Conservation (phyloP, 2,329 filamentous ascomycete species). For the Nemania bipapillata region DNA sequence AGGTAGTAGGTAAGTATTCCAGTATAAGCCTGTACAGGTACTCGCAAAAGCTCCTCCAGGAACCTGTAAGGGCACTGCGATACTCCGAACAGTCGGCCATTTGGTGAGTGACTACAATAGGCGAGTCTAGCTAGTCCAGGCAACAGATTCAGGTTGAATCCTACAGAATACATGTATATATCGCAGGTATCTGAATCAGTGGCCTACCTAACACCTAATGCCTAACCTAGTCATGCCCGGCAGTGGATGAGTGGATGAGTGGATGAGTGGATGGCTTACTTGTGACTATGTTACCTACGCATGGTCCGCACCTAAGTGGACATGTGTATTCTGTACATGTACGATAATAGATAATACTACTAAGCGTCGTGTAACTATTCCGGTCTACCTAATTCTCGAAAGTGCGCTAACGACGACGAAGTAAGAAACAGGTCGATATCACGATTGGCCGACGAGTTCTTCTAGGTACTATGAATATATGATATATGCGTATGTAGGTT, state of each 20-base stretch:
- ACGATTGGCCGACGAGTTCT: neutral
- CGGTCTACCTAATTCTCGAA: neutral
- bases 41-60: neutral
- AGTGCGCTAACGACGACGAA: neutral
- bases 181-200: neutral
- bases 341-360: too few species aligned
- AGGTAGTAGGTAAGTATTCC: neutral
- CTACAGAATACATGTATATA: neutral
- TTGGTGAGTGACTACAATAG: neutral
- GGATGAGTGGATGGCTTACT: too few species aligned
- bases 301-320: too few species aligned
- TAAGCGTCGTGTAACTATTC: too few species aligned
- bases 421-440: neutral
- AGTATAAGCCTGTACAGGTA: neutral
- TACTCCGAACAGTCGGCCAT: neutral
- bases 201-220: neutral
- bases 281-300: neutral
- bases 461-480: neutral
- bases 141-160: neutral
- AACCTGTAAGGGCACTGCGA: neutral
- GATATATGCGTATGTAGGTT: neutral
- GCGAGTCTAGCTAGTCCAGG: neutral
- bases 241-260: neutral
- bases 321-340: too few species aligned
- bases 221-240: conserved; percentile 5